Percentiles rank a stretch among this genome's conserved stretches.
These are phyloP conservation scores for Lactarius trivialis DNA, from an alignment of 768 basidiomycete species.

Conservation along the genomic window DNA sequence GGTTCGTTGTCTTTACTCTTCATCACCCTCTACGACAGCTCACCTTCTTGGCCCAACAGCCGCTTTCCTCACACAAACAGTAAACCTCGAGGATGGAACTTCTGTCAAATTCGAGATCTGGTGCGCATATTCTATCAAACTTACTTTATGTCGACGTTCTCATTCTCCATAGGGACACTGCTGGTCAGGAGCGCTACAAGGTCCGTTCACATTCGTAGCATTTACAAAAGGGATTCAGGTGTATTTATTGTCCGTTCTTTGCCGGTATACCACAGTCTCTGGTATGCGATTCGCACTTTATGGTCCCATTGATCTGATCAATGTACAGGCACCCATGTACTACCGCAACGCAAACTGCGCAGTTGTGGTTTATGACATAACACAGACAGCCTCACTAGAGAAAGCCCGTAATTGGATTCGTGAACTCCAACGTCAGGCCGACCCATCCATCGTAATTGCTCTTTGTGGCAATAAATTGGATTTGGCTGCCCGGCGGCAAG, in stretches of 20 bases:
- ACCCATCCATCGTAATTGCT: conserved; percentile 93
- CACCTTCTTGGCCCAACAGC: conserved; percentile 41
- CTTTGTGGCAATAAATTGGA: conserved; percentile 96
- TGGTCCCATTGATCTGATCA: not conserved
- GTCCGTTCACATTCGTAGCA: conserved; percentile 30
- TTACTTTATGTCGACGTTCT: not conserved
- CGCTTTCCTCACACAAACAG: conserved; percentile 97
- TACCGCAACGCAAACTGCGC: conserved; percentile 93
- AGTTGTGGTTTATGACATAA: conserved; percentile 95
- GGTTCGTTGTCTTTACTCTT: conserved; percentile 37
- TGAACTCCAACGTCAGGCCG: conserved; percentile 94
- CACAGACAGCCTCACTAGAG: conserved; percentile 83
- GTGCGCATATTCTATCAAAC: conserved; percentile 38
- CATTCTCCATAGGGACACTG: conserved; percentile 68
- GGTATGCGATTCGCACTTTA: conserved; percentile 31
- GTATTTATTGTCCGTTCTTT: not conserved
- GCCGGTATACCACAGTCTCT: conserved; percentile 33
- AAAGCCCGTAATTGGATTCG: conserved; percentile 96
- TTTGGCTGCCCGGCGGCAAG: conserved; percentile 76
- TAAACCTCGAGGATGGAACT: conserved; percentile 80
- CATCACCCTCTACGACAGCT: conserved; percentile 17
- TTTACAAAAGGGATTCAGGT: conserved; percentile 16
- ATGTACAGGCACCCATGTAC: conserved; percentile 84
- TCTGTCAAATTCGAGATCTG: conserved; percentile 98
- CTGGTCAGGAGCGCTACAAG: conserved; percentile 94